A percentile compares a stretch with the other conserved stretches of the same genome.
phyloP scores from a whole-genome alignment of 805 yeast genomes.

The Candida xyloterini region DNA sequence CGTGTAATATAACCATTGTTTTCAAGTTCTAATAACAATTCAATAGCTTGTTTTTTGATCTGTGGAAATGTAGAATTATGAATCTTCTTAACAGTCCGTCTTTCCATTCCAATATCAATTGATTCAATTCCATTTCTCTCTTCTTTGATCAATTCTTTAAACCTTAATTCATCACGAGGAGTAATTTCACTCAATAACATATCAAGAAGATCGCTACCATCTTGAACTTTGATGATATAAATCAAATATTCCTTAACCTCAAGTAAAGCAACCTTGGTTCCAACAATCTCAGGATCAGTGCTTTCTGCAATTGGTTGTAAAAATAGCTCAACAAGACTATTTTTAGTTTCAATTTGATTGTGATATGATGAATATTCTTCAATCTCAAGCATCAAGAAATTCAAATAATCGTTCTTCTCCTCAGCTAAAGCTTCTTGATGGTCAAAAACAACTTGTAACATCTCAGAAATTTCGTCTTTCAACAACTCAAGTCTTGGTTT shows the following conservation, averaged over 20 bases:
- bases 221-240: constrained; percentile 82
- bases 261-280: constrained; percentile 47
- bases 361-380: constrained; percentile 19
- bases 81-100: constrained; percentile 40
- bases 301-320: constrained; percentile 25
- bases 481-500: constrained; percentile 45
- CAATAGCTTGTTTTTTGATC: constrained; percentile 72
- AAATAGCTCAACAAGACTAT: constrained; percentile 17
- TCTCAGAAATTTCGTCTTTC: constrained; percentile 42
- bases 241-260: constrained; percentile 81
- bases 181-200: constrained; percentile 59
- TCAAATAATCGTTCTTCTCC: constrained; percentile 44
- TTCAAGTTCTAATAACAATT: constrained; percentile 74
- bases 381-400: constrained; percentile 23
- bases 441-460: constrained; percentile 41
- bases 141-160: constrained; percentile 48
- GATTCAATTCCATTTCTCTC: constrained; percentile 37
- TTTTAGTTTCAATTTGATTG: constrained; percentile 18
- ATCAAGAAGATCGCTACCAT: constrained; percentile 56
- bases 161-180: constrained; percentile 65
- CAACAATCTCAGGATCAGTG: constrained; percentile 42
- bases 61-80: constrained; percentile 56
- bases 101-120: constrained; percentile 31
- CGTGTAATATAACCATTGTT: constrained; percentile 60
- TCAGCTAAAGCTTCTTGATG: constrained; percentile 45